A percentile compares a stretch with the other conserved stretches of the same genome.
Evolutionary conservation across 768 basidiomycete species (phyloP).

Genomic region (Calvatia gigantea): DNA sequence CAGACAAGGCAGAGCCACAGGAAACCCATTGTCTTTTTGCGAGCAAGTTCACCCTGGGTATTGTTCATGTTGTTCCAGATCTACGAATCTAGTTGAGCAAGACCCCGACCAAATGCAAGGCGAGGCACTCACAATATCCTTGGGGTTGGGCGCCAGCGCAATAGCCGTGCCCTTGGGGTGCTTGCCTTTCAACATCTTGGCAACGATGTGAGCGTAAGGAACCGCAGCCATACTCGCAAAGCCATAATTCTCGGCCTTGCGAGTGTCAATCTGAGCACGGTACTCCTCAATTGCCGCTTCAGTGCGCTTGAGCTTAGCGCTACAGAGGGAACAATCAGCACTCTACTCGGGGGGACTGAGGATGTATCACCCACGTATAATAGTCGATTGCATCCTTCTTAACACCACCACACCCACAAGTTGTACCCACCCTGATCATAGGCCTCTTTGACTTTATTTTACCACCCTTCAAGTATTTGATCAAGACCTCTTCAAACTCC

Average conservation of each 20-base stretch:
- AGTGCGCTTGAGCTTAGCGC: conserved; percentile 56
- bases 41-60: conserved; percentile 58
- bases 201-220: conserved; percentile 85
- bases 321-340: conserved; percentile 19
- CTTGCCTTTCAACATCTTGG: conserved; percentile 64
- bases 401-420: conserved; percentile 76
- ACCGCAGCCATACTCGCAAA: conserved; percentile 90
- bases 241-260: conserved; percentile 85
- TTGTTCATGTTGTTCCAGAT: conserved; percentile 91
- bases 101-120: neutral
- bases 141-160: conserved; percentile 80
- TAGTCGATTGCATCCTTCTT: conserved; percentile 92
- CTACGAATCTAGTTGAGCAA: conserved; percentile 28
- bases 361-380: conserved; percentile 64
- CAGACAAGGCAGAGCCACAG: conserved; percentile 73
- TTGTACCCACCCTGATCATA: conserved; percentile 73
- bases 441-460: conserved; percentile 79
- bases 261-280: conserved; percentile 66
- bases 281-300: conserved; percentile 73
- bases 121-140: conserved; percentile 64
- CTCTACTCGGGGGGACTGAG: neutral
- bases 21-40: conserved; percentile 75
- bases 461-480: conserved; percentile 85
- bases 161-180: conserved; percentile 71
- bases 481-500: conserved; percentile 85